A percentile compares a stretch with the other conserved stretches of the same genome.
Evolutionary conservation across 208 protist genomes (phyloP).

Genomic region (Crithidia fasciculata): DNA sequence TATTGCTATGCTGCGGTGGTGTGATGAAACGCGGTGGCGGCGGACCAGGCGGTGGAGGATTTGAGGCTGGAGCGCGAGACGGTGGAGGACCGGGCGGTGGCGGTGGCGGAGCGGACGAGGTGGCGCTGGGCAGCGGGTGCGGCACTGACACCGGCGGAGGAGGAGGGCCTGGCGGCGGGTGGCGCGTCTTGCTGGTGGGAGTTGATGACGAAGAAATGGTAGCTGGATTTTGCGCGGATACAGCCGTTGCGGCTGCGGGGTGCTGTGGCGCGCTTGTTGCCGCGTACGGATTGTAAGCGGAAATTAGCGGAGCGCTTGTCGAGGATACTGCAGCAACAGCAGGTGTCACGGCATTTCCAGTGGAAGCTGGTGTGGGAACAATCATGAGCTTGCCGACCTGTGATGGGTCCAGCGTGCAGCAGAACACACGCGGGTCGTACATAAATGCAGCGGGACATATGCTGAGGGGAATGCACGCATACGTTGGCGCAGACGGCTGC

Average conservation of each 20-base stretch:
- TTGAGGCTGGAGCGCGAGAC: neutral
- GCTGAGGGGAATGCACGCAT: conserved; percentile 66
- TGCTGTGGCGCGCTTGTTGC: neutral
- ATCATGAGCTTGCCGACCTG: conserved; percentile 45
- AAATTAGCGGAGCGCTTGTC: neutral
- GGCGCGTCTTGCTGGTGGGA: neutral
- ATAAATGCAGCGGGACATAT: conserved; percentile 61
- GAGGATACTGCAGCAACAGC: neutral
- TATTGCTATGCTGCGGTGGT: neutral
- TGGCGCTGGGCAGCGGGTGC: too few species aligned
- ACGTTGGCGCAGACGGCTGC: conserved; percentile 16
- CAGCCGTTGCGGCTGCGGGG: too few species aligned
- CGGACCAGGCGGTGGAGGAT: conserved; percentile 1
- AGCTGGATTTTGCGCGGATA: neutral
- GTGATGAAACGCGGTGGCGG: conserved; percentile 22
- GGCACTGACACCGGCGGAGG: too few species aligned
- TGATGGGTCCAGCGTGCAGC: conserved; percentile 48
- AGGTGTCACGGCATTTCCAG: neutral
- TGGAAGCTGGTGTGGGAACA: neutral
- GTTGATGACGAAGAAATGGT: neutral
- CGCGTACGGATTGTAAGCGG: neutral
- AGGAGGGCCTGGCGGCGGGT: conserved; percentile 10
- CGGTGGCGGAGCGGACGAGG: neutral
- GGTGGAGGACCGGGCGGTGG: conserved; percentile 3
- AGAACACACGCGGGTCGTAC: conserved; percentile 66